Base-by-base conservation (phyloP, 371 early-diverging fungal genomes). In the Circinella minor region DNA sequence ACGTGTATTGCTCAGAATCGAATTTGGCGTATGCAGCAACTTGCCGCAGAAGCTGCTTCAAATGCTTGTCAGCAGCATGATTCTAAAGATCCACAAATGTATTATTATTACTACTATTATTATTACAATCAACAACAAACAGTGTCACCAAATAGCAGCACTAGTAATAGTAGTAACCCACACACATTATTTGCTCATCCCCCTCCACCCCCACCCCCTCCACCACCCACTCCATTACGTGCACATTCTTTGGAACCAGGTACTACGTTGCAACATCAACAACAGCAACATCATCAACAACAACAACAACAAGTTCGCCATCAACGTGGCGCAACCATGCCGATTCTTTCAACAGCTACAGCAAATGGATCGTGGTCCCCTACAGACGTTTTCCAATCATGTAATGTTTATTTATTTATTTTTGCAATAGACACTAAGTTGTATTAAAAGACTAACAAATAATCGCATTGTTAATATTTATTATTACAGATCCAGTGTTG, bases 1-100 rank as follows among this genome's bases (percentile, higher is more conserved):
- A 77, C 84, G 9, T 78, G 82, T 47, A 77, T 84, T 37, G 74
- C 83, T 14, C 86, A 87, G 61, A 79, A 85, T 65, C 81, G 86
- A 66, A 81, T 81, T 4, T 54, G 74, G 43, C 68, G 77, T 36
- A 74, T 74, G 72, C 83, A 81, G 43, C 77, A 81, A 27, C 76
- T 74, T 57, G 83, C 81, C 36, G 80, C 82, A 18, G 68, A 71
- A 60, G 80, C 82, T 27, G 82, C 80, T 43, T 72, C 80, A 4
- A 76, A 77, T 38, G 80, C 82, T 37, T 82, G 82, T 69, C 82
- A 82, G 67, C 67, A 74, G 37, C 70, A 73, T 36, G 74, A 76
- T 20, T 36, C 63, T 20, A 36, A 67, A 5, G 65, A 72, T 46
- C 76, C 82, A 14, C 76, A 79, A 34, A 54, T 82, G 59, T 82